Evolutionary conservation across 371 early-diverging fungal genomes (phyloP).

Genomic region (Batkoa obscura): DNA sequence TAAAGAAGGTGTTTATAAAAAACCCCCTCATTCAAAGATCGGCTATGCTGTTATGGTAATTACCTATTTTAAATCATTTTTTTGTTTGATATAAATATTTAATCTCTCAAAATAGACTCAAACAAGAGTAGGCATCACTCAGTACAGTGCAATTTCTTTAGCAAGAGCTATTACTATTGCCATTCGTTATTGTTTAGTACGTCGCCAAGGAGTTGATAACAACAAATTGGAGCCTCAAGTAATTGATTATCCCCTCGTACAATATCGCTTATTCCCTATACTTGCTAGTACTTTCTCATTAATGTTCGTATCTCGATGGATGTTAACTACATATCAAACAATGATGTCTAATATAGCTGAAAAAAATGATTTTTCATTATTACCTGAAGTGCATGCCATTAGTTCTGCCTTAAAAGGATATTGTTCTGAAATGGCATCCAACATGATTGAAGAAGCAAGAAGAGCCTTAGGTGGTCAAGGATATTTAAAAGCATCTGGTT

Average conservation of each 20-base stretch:
- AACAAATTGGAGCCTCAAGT: slow-evolving; percentile 46
- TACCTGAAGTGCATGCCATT: slow-evolving; percentile 71
- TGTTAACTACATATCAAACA: slow-evolving; percentile 41
- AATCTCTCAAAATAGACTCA: slow-evolving; percentile 36
- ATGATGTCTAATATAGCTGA: slow-evolving; percentile 26
- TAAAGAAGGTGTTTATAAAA: slow-evolving; percentile 44
- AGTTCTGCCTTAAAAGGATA: slow-evolving; percentile 68
- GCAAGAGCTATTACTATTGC: slow-evolving; percentile 67
- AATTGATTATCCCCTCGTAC: slow-evolving; percentile 58
- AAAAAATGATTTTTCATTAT: slow-evolving; percentile 20
- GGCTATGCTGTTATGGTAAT: slow-evolving; percentile 71
- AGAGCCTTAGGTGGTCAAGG: slow-evolving; percentile 72
- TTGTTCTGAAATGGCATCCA: slow-evolving; percentile 48
- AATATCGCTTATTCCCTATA: slow-evolving; percentile 55
- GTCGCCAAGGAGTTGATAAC: slow-evolving; percentile 57
- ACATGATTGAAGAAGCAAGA: slow-evolving; percentile 59
- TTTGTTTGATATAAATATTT: slow-evolving; percentile 29
- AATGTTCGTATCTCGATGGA: slow-evolving; percentile 45
- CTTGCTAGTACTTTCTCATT: slow-evolving; percentile 63
- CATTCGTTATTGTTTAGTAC: slow-evolving; percentile 50
- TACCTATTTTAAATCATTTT: slow-evolving; percentile 36
- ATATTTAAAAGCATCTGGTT: slow-evolving; percentile 47
- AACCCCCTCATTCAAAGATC: slow-evolving; percentile 54
- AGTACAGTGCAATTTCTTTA: slow-evolving; percentile 19
- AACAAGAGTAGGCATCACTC: slow-evolving; percentile 43